Evolutionary conservation across 2,329 filamentous ascomycete species (phyloP).

Genomic region (Dactylellina parvicollis): DNA sequence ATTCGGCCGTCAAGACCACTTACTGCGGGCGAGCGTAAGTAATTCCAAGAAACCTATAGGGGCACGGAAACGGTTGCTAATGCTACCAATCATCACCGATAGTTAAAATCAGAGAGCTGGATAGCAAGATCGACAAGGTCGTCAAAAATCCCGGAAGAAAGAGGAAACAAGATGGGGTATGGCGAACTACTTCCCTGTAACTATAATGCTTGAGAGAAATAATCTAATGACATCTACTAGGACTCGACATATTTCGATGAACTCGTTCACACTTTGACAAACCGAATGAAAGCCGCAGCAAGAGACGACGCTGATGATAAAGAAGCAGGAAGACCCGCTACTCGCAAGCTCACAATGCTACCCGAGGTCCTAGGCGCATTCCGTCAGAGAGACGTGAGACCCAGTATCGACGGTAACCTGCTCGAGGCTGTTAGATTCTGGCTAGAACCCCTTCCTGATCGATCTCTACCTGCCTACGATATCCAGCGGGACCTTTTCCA

Average conservation of each 20-base stretch:
- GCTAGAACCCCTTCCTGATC: conserved; percentile 89
- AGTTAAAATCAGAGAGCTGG: conserved; percentile 81
- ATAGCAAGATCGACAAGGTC: conserved; percentile 86
- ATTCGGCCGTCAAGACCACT: conserved; percentile 11
- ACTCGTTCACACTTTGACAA: conserved; percentile 85
- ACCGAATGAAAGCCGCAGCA: conserved; percentile 89
- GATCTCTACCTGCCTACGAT: conserved; percentile 89
- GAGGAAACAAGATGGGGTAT: conserved; percentile 88
- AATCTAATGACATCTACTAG: conserved; percentile 30
- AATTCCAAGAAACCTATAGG: not conserved
- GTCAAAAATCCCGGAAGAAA: conserved; percentile 77
- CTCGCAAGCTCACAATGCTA: conserved; percentile 92
- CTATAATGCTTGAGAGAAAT: not conserved
- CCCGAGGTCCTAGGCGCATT: conserved; percentile 88
- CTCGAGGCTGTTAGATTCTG: conserved; percentile 96
- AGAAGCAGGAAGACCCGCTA: conserved; percentile 79
- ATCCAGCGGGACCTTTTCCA: conserved; percentile 95
- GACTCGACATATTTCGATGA: conserved; percentile 78
- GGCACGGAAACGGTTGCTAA: not conserved
- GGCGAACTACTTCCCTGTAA: conserved; percentile 59
- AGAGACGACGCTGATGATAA: conserved; percentile 85
- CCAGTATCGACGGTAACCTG: conserved; percentile 82
- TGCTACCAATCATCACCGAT: not conserved
- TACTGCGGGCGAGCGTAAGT: conserved; percentile 33
- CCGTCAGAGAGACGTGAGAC: conserved; percentile 90